Percentiles rank a stretch among this genome's conserved stretches.
Evolutionary conservation across 176 grass and related monocot genomes (phyloP).

Genomic region (Musa beccarii): DNA sequence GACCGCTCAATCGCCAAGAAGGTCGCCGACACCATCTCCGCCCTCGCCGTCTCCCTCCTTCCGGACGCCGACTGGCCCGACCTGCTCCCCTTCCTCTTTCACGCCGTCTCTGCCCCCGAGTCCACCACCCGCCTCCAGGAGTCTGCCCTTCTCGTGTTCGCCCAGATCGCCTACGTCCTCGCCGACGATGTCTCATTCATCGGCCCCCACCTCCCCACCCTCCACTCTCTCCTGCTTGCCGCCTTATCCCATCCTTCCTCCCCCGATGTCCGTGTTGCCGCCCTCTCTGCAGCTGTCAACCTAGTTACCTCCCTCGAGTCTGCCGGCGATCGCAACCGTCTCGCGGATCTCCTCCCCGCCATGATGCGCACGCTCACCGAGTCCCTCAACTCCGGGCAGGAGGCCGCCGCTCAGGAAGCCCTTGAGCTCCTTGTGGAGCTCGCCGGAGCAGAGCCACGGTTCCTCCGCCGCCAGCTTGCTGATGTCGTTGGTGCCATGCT

Average conservation of each 20-base stretch:
- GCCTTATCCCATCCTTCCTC: slow-evolving; percentile 67
- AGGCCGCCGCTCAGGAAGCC: slow-evolving; percentile 82
- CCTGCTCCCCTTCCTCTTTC: slow-evolving; percentile 86
- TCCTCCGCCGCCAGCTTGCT: slow-evolving; percentile 68
- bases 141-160: slow-evolving; percentile 72
- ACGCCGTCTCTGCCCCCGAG: slow-evolving; percentile 43
- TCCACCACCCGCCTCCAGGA: slow-evolving; percentile 57
- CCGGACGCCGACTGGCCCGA: slow-evolving; percentile 64
- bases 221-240: slow-evolving; percentile 59
- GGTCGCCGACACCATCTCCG: slow-evolving; percentile 81
- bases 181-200: slow-evolving; percentile 38
- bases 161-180: slow-evolving; percentile 61
- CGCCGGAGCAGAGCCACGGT: slow-evolving; percentile 72
- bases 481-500: slow-evolving; percentile 95
- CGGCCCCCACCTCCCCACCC: slow-evolving; percentile 63
- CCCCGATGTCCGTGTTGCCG: slow-evolving; percentile 79
- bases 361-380: slow-evolving; percentile 93
- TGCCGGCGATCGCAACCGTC: slow-evolving; percentile 57
- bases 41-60: slow-evolving; percentile 60
- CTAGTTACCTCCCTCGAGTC: slow-evolving; percentile 81
- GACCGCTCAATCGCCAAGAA: slow-evolving; percentile 75
- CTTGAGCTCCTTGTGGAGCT: slow-evolving; percentile 92
- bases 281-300: slow-evolving; percentile 60
- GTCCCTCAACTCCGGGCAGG: slow-evolving; percentile 75
- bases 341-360: slow-evolving; percentile 72